Evolutionary conservation across 345 rosid species (phyloP).

Genomic region (Adansonia digitata): DNA sequence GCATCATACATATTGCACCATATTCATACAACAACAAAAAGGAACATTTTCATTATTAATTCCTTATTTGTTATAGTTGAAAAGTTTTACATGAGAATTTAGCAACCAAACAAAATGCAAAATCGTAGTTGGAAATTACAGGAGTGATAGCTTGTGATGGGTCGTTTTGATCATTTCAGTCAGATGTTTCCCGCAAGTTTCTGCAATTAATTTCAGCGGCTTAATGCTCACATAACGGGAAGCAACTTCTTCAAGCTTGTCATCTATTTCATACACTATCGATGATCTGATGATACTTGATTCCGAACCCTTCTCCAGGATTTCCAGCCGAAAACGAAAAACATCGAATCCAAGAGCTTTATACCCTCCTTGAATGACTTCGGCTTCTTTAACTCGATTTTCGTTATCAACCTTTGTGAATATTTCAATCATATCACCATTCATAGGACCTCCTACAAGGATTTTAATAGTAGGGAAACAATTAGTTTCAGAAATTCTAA

Average conservation of each 20-base stretch:
- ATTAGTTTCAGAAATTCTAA: too few species aligned
- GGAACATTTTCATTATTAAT: too few species aligned
- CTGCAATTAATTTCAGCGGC: conserved; percentile 17
- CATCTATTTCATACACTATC: conserved; percentile 29
- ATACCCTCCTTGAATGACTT: conserved; percentile 29
- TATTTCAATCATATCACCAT: conserved; percentile 27
- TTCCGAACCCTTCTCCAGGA: conserved; percentile 32
- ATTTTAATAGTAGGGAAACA: too few species aligned
- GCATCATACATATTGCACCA: too few species aligned
- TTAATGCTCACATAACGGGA: conserved; percentile 18
- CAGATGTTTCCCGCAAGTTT: conserved; percentile 24
- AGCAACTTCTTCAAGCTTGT: conserved; percentile 18
- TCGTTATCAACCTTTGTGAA: conserved; percentile 29
- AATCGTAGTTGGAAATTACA: too few species aligned
- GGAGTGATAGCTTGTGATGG: too few species aligned
- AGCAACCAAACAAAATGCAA: too few species aligned
- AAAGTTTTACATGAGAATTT: too few species aligned
- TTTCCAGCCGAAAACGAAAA: conserved; percentile 18
- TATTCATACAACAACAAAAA: too few species aligned
- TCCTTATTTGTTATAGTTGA: too few species aligned
- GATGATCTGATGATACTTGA: conserved; percentile 24
- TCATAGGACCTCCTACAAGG: conserved; percentile 25
- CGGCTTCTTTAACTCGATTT: conserved; percentile 32
- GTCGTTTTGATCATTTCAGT: neutral
- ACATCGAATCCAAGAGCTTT: conserved; percentile 26